Base-by-base conservation (phyloP, 2,329 filamentous ascomycete genomes). In the Zasmidium cellare region DNA sequence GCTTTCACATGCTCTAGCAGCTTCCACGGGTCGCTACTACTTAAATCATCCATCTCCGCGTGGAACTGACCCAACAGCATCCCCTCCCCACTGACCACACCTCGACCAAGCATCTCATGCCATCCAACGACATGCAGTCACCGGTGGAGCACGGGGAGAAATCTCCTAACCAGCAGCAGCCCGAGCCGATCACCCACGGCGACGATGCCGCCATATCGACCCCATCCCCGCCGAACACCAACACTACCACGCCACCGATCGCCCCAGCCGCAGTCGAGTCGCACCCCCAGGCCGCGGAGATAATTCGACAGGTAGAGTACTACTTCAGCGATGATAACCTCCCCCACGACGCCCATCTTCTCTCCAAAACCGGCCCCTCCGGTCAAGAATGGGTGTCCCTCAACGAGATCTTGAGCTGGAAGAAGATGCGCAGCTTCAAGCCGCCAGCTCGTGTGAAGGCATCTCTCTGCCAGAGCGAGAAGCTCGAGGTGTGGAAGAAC, bases 321-420 rank as follows among this genome's bases (percentile, higher is more conserved):
- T 81, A 80, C 69, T 81, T 81, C 69, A 78, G 76, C 19, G 78
- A 80, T 51, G 74, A 77, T 53, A 81, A 80, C 53, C 74, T 81
- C 2, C 68, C 70, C 1, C 69, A 61, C 1, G 79, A 81, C 62
- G 62, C 68, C 1, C 72, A 79, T 59, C 67, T 80, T 9, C 73
- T 80, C 9, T 71, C 73, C 57, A 74, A 75, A 44, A 67, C 69
- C 44, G 74, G 74, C 25, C 72, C 72, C 14, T 66, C 71, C 48
- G 71, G 77, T 46, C 79, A 79, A 58, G 65, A 72, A 1, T 74
- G 76, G 9, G 76, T 80, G 19, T 75, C 72, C 12, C 67, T 80
- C 60, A 76, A 66, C 52, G 70, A 73, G 38, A 78, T 81, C 58
- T 68, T 73, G 31, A 70, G 76, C 49, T 80, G 80, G 69, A 71